Evolutionary conservation across 768 basidiomycete species (phyloP).

Genomic region (Trametes gibbosa): DNA sequence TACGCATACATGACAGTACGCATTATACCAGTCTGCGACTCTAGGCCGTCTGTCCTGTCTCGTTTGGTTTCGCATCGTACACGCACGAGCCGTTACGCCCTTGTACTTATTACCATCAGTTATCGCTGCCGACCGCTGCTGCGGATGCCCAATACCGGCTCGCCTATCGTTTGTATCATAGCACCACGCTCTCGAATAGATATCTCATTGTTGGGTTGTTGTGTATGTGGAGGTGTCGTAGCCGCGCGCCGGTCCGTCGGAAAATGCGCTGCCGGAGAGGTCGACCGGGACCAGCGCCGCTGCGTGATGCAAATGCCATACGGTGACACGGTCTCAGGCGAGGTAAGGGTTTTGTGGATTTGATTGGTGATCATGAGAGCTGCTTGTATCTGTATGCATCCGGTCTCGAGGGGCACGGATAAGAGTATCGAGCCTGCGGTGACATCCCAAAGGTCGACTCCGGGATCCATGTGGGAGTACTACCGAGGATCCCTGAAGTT

Average conservation of each 20-base stretch:
- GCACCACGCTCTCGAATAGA: background rate
- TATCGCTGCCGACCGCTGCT: background rate
- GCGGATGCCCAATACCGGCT: background rate
- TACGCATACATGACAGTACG: slow-evolving; percentile 23
- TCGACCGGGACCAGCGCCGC: too few relatives aligned
- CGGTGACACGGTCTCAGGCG: too few relatives aligned
- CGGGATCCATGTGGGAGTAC: too few relatives aligned
- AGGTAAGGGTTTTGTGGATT: too few relatives aligned
- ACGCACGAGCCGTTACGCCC: background rate
- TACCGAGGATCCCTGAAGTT: too few relatives aligned
- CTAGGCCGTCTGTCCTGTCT: background rate
- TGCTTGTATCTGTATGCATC: too few relatives aligned
- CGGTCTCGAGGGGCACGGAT: too few relatives aligned
- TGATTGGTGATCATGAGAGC: too few relatives aligned
- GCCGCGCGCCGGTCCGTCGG: background rate
- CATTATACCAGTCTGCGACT: slow-evolving; percentile 21
- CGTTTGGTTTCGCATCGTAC: background rate
- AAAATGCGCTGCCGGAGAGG: too few relatives aligned
- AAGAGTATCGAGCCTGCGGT: too few relatives aligned
- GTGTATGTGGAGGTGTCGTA: background rate
- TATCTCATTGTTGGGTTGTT: background rate
- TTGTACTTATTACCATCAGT: background rate
- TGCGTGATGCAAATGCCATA: too few relatives aligned
- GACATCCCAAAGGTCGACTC: too few relatives aligned
- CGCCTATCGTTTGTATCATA: slow-evolving; percentile 3